Base-by-base conservation (phyloP, 495 filamentous ascomycete species). In the Talaromyces stipitatus region DNA sequence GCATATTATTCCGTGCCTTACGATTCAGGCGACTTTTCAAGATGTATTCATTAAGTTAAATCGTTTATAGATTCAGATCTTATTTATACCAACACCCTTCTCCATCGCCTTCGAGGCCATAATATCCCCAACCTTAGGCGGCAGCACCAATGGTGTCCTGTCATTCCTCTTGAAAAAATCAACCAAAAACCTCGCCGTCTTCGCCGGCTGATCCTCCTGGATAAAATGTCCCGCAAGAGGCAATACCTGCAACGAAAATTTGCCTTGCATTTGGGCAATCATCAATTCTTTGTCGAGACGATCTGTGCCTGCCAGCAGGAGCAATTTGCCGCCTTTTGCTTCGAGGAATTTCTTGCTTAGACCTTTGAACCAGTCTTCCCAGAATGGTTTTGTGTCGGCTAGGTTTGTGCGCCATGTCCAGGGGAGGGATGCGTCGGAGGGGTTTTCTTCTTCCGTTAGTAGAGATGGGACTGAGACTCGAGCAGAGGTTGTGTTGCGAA, bases 181-280 rank as follows among this genome's bases (percentile, higher is more conserved):
- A 2, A 87, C 91, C 53, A 97, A 69, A 24, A 85, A 80, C 61
- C 82, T 81, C 4, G 95, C 94, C 26, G 86, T 92, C 75, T 90
- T 95, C 59, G 87, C 85, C 1, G 95, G 91, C 55, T 90, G 80
- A 69, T 99, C 94, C 69, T 99, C 94, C 58, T 97, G 95, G 50
- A 99, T 81, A 62, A 97, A 98, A 69, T 97, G 94, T 0, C 94
- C 94, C 5, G 92, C 91, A 69, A 96, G 89, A 0, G 95, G 95
- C 58, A 97, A 85, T 16, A 99, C 92, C 54, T 95, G 86, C 16
- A 99, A 77, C 56, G 96, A 91, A 66, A 97, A 99, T 76, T 97
- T 97, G 0, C 91, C 91, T 80, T 96, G 91, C 91, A 96, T 96
- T 71, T 97, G 94, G 14, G 91, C 94, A 66, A 97, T 97, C 73